These are phyloP conservation scores for Penicillium sp. DNA, from an alignment of 2,329 filamentous ascomycete genomes.

Conservation along the genomic window DNA sequence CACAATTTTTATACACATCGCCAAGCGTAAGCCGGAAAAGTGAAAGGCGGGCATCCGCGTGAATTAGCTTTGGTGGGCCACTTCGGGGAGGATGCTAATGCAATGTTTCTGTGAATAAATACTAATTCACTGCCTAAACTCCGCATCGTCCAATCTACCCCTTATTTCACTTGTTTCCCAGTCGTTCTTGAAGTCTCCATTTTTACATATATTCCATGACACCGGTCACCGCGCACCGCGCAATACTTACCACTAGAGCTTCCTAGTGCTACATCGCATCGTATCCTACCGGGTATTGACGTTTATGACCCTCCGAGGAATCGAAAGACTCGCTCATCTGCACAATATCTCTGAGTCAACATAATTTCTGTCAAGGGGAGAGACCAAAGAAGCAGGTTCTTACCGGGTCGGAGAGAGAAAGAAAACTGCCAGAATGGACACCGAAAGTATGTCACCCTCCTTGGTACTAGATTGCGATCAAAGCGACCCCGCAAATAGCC, in stretches of 20 bases:
- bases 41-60: not conserved
- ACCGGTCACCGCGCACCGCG: no score
- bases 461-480: not conserved
- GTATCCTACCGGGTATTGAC: no score
- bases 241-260: no score
- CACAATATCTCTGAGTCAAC: no score
- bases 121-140: not conserved
- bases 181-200: no score
- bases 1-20: not conserved
- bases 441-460: not conserved
- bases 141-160: not conserved
- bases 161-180: no score
- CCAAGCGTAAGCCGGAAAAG: not conserved
- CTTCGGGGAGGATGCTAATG: not conserved
- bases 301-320: no score
- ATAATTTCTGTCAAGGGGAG: not conserved
- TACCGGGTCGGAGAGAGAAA: not conserved
- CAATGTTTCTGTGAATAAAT: not conserved
- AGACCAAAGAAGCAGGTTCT: no score
- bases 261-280: no score
- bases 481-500: not conserved
- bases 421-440: not conserved
- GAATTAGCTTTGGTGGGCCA: no score
- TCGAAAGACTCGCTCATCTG: no score
- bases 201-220: no score